Percentiles rank a stretch among this genome's conserved stretches.
These are phyloP conservation scores for Penicillium flavigenum DNA, from an alignment of 495 filamentous ascomycete species.

Conservation along the genomic window DNA sequence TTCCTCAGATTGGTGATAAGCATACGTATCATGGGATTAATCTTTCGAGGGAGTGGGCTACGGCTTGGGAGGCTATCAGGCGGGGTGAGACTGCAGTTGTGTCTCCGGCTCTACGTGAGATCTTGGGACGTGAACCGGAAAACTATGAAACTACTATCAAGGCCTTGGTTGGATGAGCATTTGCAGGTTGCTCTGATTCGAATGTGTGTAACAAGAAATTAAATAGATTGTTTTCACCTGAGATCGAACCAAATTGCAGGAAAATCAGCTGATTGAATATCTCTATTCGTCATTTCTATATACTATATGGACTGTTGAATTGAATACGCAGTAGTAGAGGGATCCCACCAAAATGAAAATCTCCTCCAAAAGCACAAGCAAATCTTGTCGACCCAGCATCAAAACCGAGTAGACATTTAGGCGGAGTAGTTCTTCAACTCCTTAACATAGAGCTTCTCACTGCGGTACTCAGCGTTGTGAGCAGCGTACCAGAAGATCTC, in stretches of 20 bases:
- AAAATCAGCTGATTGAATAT: not conserved
- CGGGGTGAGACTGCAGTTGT: conserved; percentile 43
- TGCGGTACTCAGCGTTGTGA: conserved; percentile 25
- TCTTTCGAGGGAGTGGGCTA: conserved; percentile 36
- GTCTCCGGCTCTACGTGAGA: conserved; percentile 29
- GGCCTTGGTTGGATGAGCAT: conserved; percentile 11
- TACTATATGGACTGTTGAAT: not conserved
- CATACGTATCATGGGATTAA: conserved; percentile 31
- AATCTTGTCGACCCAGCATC: not conserved
- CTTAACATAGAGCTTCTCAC: conserved; percentile 32
- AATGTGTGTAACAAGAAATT: not conserved
- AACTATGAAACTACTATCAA: conserved; percentile 31
- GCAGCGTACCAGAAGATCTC: conserved; percentile 33
- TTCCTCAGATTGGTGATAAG: conserved; percentile 33
- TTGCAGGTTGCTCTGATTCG: not conserved
- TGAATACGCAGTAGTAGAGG: not conserved
- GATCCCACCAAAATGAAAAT: not conserved
- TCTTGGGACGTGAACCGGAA: conserved; percentile 44
- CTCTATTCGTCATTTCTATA: not conserved
- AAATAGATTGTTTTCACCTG: not conserved
- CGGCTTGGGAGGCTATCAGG: conserved; percentile 45
- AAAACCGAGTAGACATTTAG: not conserved
- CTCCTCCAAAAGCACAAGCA: not conserved
- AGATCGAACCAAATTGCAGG: not conserved
- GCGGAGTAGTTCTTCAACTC: conserved; percentile 25